Conservation (phyloP, 805 yeast genomes). For the Candida germanica region DNA sequence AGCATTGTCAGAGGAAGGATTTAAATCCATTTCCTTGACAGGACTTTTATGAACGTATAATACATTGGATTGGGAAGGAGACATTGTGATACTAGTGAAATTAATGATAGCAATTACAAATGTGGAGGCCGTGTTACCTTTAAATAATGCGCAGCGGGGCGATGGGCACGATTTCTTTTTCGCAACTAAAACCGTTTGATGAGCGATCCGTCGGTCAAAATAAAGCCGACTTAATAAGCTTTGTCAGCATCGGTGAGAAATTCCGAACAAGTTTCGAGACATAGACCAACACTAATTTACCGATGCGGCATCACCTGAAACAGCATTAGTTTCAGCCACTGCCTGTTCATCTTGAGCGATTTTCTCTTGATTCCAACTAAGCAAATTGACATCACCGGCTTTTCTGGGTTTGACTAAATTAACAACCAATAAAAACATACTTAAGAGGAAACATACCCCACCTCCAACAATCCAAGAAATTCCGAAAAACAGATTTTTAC, state of each 20-base stretch:
- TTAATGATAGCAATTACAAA: too few species aligned
- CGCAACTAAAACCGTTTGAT: too few species aligned
- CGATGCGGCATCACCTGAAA: too few species aligned
- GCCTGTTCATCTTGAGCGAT: constrained; percentile 1
- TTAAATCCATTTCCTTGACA: constrained; percentile 15
- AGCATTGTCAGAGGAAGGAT: constrained; percentile 21
- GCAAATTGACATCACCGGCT: constrained; percentile 64
- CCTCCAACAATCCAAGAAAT: constrained; percentile 75
- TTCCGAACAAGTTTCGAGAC: too few species aligned
- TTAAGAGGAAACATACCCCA: constrained; percentile 59
- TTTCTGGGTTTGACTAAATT: constrained; percentile 66
- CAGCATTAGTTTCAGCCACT: too few species aligned
- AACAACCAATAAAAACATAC: constrained; percentile 48
- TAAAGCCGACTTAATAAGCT: too few species aligned
- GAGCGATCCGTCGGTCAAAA: too few species aligned
- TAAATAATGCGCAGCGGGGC: too few species aligned
- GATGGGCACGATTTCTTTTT: too few species aligned
- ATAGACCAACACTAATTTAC: too few species aligned
- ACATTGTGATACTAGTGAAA: neutral
- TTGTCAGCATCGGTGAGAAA: too few species aligned
- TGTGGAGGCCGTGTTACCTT: too few species aligned
- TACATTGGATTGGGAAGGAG: neutral
- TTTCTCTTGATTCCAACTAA: constrained; percentile 66
- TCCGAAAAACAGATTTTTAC: constrained; percentile 72
- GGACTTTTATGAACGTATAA: constrained; percentile 22